These are phyloP conservation scores for Penicillium corylophilum DNA, from an alignment of 2,329 filamentous ascomycete genomes.

Conservation along the genomic window DNA sequence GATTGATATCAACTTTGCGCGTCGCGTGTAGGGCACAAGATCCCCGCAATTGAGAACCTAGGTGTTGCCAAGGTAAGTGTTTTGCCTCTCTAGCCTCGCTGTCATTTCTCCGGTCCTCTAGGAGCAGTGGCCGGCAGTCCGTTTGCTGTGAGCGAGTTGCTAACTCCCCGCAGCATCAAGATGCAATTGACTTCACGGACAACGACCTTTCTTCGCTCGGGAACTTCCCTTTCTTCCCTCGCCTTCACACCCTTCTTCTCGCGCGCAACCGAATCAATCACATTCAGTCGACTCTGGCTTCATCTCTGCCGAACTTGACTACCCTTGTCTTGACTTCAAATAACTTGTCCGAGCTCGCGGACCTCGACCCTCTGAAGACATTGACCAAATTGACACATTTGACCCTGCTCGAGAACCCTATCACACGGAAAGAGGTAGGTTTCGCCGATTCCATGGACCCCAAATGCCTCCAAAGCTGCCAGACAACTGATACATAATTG, in stretches of 20 bases:
- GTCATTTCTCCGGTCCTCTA: slow-evolving; percentile 4
- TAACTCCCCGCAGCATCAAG: slow-evolving; percentile 70
- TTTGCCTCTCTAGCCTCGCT: not conserved
- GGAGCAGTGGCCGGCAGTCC: too few relatives aligned
- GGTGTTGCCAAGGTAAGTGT: slow-evolving; percentile 82
- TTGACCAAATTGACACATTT: slow-evolving; percentile 75
- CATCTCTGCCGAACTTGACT: slow-evolving; percentile 75
- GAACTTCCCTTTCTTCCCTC: slow-evolving; percentile 89
- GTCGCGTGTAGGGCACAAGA: slow-evolving; percentile 82
- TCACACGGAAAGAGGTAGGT: slow-evolving; percentile 85
- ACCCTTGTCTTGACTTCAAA: slow-evolving; percentile 84
- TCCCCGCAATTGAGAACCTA: slow-evolving; percentile 95
- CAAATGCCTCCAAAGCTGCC: too few relatives aligned
- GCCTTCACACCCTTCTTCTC: slow-evolving; percentile 81
- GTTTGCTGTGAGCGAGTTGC: not conserved
- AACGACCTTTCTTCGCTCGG: slow-evolving; percentile 88
- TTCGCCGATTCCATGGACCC: slow-evolving; percentile 6
- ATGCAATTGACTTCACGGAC: slow-evolving; percentile 97
- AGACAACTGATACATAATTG: slow-evolving; percentile 4
- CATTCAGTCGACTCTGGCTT: slow-evolving; percentile 73
- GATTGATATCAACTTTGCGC: slow-evolving; percentile 73
- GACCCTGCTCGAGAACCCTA: slow-evolving; percentile 80
- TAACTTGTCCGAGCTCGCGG: slow-evolving; percentile 76
- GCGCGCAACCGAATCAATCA: slow-evolving; percentile 82
- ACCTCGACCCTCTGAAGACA: slow-evolving; percentile 74